A percentile compares a stretch with the other conserved stretches of the same genome.
Evolutionary conservation across 2,329 filamentous ascomycete genomes (phyloP).

Genomic region (Stemphylium lycopersici): DNA sequence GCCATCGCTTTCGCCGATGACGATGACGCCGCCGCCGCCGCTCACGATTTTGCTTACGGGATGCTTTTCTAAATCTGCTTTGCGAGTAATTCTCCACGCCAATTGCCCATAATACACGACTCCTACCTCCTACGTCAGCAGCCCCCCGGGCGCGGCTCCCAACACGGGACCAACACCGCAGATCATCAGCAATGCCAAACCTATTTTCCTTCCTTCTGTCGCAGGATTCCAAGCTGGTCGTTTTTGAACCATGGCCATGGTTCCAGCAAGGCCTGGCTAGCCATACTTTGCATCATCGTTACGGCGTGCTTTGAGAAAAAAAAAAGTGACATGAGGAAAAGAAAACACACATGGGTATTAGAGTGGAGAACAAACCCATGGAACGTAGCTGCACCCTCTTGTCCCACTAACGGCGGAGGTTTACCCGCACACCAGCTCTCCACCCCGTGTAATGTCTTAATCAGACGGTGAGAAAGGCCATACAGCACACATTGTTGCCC

Average conservation of each 20-base stretch:
- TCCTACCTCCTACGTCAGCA: slow-evolving; percentile 3
- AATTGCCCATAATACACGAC: slow-evolving; percentile 1
- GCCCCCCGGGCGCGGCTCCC: not conserved
- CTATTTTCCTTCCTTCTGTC: not conserved
- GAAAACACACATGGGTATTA: not conserved
- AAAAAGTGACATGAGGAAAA: not conserved
- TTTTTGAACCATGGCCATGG: too few species aligned
- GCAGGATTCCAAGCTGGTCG: not conserved
- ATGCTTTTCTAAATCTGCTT: slow-evolving; percentile 1
- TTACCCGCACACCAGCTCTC: slow-evolving; percentile 10
- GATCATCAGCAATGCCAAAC: not conserved
- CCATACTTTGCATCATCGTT: too few species aligned
- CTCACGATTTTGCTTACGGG: not conserved
- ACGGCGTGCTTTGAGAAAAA: not conserved
- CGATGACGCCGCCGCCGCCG: slow-evolving; percentile 2
- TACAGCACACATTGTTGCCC: too few species aligned
- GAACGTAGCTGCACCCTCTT: slow-evolving; percentile 2
- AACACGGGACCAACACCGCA: not conserved
- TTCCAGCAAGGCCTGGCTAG: too few species aligned
- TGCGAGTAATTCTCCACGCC: not conserved
- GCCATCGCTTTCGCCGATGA: slow-evolving; percentile 14
- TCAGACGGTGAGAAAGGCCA: slow-evolving; percentile 34
- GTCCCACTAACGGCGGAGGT: slow-evolving; percentile 13
- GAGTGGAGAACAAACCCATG: not conserved
- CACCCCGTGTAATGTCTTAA: slow-evolving; percentile 7